Evolutionary conservation across 179 eudicot genomes (phyloP).

Genomic region (Spinacia oleracea): DNA sequence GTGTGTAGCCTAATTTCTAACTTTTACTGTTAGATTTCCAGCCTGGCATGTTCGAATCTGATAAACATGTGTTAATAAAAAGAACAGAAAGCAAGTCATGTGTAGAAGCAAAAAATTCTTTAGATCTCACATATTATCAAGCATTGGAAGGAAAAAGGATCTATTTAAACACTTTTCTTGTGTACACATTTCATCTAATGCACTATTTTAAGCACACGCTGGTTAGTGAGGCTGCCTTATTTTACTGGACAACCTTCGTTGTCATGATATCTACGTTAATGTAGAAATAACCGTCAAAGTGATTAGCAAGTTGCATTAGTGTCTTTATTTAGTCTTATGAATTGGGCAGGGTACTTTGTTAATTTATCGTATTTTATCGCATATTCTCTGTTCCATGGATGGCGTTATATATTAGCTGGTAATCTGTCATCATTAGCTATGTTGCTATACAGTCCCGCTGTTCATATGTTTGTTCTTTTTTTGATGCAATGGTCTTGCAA

Average conservation of each 20-base stretch:
- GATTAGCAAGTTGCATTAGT: neutral
- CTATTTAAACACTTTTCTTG: neutral
- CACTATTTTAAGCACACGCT: neutral
- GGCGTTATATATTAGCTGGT: neutral
- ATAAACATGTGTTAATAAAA: neutral
- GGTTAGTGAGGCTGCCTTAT: neutral
- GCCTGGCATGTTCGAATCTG: neutral
- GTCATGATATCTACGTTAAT: neutral
- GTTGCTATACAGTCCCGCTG: neutral
- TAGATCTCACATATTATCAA: neutral
- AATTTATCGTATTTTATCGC: neutral
- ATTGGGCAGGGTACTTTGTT: neutral
- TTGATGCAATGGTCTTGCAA: neutral
- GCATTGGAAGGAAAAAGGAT: constrained; percentile 1
- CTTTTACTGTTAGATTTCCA: neutral
- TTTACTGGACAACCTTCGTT: neutral
- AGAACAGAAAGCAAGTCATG: neutral
- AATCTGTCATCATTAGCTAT: neutral
- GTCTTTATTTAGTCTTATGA: neutral
- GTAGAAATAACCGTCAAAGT: neutral
- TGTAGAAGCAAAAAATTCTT: neutral
- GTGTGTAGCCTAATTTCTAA: neutral
- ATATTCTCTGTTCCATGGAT: neutral
- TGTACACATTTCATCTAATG: neutral
- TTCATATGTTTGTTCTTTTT: neutral